These are phyloP conservation scores for Sugiyamaella castrensis DNA, from an alignment of 1,139 yeast genomes.

Conservation along the genomic window DNA sequence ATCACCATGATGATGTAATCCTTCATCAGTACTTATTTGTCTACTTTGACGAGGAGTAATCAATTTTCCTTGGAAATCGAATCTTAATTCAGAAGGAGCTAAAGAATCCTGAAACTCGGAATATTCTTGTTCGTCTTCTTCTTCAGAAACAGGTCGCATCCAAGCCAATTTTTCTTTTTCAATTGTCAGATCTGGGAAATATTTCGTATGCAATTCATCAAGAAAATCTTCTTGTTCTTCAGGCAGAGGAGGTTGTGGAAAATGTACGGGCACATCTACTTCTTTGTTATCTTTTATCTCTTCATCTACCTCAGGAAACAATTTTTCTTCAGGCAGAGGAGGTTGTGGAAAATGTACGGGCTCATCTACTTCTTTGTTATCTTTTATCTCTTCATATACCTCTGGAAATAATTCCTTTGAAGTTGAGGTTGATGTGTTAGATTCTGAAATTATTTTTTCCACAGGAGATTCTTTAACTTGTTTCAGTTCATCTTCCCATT, in stretches of 20 bases:
- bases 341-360: conserved; percentile 30
- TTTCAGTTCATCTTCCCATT: conserved; percentile 53
- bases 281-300: not conserved
- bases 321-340: conserved; percentile 25
- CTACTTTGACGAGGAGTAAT: conserved; percentile 51
- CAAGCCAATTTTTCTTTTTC: conserved; percentile 83
- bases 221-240: conserved; percentile 51
- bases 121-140: conserved; percentile 40
- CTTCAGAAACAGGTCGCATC: conserved; percentile 65
- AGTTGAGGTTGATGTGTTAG: not conserved
- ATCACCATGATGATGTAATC: conserved; percentile 89
- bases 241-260: conserved; percentile 25
- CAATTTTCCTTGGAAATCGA: conserved; percentile 81
- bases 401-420: not conserved
- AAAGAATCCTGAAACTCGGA: conserved; percentile 33
- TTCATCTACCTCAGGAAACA: not conserved
- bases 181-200: conserved; percentile 82
- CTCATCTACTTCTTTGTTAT: not conserved
- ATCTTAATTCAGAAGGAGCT: conserved; percentile 58
- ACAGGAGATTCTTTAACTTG: not conserved
- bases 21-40: conserved; percentile 54
- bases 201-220: conserved; percentile 76
- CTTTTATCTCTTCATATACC: not conserved
- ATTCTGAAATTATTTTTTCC: not conserved
- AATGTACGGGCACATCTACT: conserved; percentile 21